Base-by-base conservation (phyloP, 768 basidiomycete species). In the Amanita polypyramis region DNA sequence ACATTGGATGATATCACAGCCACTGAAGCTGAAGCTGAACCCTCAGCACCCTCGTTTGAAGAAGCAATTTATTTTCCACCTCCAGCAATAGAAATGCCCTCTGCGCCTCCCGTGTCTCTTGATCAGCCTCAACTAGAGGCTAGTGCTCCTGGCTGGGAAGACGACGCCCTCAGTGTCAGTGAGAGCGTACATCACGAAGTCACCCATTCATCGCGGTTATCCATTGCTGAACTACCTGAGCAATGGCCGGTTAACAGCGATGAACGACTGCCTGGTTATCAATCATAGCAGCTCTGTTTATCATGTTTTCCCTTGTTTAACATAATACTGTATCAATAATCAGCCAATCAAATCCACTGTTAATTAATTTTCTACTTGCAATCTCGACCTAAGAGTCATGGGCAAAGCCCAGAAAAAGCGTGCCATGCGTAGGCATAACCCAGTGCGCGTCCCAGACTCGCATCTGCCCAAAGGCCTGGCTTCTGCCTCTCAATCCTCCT, bases 371-470 rank as follows among this genome's bases (percentile, higher is more conserved):
- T 25, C 37, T 15, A 38, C 37, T 35, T 27, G 5, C 45, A 36
- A 30, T 11, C 2, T 35, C 12, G 15, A 5, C 27, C 17, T 17
- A 37, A 17, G 9, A 36, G 57, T 54, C 23, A 97, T 97, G 93
- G 93, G 91, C 56, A 96, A 95, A 65, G 80, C 88, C 34, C 91
- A 94, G 61, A 95, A 94, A 68, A 90, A 91, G 61, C 75, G 78
- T 49, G 60, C 76, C 7, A 82, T 82, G 83, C 80, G 88, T 37
- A 73, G 93, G 49, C 93, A 96, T 65, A 96, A 97, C 58, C 93
- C 93, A 6, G 75, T 96, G 70, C 76, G 93, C 30, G 92, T 97
- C 0, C 93, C 94, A 17, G 93, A 96, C 64, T 82, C 86, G 2
- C 92, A 96, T 70, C 68, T 97, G 3, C 82, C 88, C 2, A 77